Evolutionary conservation across 2,329 filamentous ascomycete species (phyloP).

Genomic region (Fusarium neocosmosporiellum): DNA sequence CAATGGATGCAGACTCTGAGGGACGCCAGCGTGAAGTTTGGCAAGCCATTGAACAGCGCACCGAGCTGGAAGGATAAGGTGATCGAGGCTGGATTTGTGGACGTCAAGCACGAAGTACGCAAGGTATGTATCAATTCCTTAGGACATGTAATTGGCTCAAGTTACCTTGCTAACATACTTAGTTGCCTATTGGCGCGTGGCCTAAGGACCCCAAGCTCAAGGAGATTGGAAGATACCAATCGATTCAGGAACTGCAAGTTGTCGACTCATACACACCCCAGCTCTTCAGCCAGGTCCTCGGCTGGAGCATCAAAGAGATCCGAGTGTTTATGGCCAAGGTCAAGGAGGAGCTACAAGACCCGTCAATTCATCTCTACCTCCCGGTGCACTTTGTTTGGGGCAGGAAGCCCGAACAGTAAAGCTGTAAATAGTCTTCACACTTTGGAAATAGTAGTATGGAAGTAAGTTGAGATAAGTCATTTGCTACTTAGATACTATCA

Average conservation of each 20-base stretch:
- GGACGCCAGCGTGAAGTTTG: conserved; percentile 19
- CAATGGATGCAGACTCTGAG: conserved; percentile 16
- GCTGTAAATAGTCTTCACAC: background rate
- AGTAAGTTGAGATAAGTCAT: background rate
- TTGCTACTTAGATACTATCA: background rate
- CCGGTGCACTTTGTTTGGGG: conserved; percentile 34
- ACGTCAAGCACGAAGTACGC: conserved; percentile 26
- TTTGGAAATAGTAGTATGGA: background rate
- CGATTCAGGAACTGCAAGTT: conserved; percentile 26
- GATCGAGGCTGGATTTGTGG: conserved; percentile 19
- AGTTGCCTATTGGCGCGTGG: conserved; percentile 30
- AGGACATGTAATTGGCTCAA: background rate
- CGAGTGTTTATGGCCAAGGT: conserved; percentile 34
- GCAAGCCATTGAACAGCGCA: conserved; percentile 25
- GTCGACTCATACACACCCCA: conserved; percentile 34
- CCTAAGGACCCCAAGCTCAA: conserved; percentile 11
- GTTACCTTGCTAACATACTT: background rate
- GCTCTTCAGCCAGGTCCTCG: conserved; percentile 25
- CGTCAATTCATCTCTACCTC: conserved; percentile 32
- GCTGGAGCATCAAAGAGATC: conserved; percentile 31
- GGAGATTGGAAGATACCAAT: conserved; percentile 27
- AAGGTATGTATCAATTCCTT: conserved; percentile 3
- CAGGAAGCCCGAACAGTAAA: conserved; percentile 11
- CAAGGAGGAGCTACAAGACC: conserved; percentile 35
- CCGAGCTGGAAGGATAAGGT: conserved; percentile 22